These are phyloP conservation scores for Aspergillus olivimuriae DNA, from an alignment of 495 filamentous ascomycete species.

Conservation along the genomic window DNA sequence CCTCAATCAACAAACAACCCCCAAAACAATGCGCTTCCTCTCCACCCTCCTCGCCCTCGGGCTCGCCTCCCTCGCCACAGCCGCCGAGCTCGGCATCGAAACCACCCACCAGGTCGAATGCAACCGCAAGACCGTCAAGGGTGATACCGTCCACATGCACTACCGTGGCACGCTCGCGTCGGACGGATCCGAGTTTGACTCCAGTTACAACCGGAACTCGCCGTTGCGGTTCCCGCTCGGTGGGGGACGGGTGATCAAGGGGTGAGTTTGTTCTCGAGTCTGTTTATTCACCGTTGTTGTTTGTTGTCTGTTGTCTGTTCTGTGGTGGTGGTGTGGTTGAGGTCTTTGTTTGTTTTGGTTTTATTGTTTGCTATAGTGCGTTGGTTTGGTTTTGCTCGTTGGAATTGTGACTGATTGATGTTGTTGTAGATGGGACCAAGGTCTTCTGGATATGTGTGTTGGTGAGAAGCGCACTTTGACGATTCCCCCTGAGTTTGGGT, in stretches of 20 bases:
- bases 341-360: background rate
- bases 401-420: background rate
- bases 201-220: slow-evolving; percentile 61
- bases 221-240: slow-evolving; percentile 80
- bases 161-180: slow-evolving; percentile 71
- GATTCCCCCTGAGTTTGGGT: slow-evolving; percentile 80
- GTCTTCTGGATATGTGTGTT: slow-evolving; percentile 90
- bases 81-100: slow-evolving; percentile 65
- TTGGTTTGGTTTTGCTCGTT: background rate
- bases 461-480: slow-evolving; percentile 91
- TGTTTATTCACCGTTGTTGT: background rate
- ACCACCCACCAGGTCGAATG: slow-evolving; percentile 65
- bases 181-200: slow-evolving; percentile 49
- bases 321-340: background rate
- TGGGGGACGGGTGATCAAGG: slow-evolving; percentile 77
- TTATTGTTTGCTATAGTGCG: background rate
- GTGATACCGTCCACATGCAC: slow-evolving; percentile 78
- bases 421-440: slow-evolving; percentile 64
- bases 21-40: slow-evolving; percentile 26
- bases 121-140: slow-evolving; percentile 64
- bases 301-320: background rate
- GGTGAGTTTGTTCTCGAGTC: slow-evolving; percentile 39
- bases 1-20: background rate
- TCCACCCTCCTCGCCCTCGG: slow-evolving; percentile 45
- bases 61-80: slow-evolving; percentile 47